A percentile compares a stretch with the other conserved stretches of the same genome.
Conservation (phyloP, 768 basidiomycete genomes). For the Boletus vinaceobasis region DNA sequence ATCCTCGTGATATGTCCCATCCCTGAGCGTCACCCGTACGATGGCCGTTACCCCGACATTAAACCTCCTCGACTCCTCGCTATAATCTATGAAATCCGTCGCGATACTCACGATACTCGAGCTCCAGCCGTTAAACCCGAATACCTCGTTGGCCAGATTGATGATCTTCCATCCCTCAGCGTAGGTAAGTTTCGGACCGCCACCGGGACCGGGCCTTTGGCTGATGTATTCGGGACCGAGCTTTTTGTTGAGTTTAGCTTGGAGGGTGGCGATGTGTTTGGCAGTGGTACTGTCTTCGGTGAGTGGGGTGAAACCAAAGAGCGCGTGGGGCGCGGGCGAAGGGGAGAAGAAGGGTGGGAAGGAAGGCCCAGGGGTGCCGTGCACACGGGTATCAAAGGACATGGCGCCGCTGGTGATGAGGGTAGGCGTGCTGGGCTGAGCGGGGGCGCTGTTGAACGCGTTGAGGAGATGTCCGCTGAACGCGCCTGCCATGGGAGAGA, state of each 20-base stretch:
- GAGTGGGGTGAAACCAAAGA: slow-evolving; percentile 23
- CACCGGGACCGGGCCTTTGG: slow-evolving; percentile 82
- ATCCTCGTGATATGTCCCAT: slow-evolving; percentile 91
- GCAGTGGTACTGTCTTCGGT: slow-evolving; percentile 60
- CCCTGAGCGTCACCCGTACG: slow-evolving; percentile 80
- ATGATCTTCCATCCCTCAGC: slow-evolving; percentile 98
- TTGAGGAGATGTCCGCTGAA: slow-evolving; percentile 59
- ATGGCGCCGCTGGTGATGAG: slow-evolving; percentile 52
- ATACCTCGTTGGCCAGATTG: slow-evolving; percentile 96
- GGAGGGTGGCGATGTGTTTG: slow-evolving; percentile 59
- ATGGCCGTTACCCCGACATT: slow-evolving; percentile 80
- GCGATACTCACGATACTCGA: slow-evolving; percentile 71
- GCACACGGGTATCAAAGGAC: slow-evolving; percentile 60
- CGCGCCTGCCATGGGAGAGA: slow-evolving; percentile 50
- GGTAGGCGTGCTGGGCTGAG: slow-evolving; percentile 22
- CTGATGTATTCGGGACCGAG: slow-evolving; percentile 95
- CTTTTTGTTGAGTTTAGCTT: slow-evolving; percentile 79
- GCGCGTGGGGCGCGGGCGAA: neutral
- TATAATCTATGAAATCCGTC: slow-evolving; percentile 76
- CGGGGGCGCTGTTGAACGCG: slow-evolving; percentile 33
- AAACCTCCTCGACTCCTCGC: slow-evolving; percentile 61
- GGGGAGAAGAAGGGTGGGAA: slow-evolving; percentile 4
- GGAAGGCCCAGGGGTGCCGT: slow-evolving; percentile 33
- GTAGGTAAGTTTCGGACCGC: slow-evolving; percentile 86
- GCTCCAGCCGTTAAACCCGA: slow-evolving; percentile 97